These are phyloP conservation scores for Pseudopithomyces chartarum DNA, from an alignment of 2,329 filamentous ascomycete genomes.

Conservation along the genomic window DNA sequence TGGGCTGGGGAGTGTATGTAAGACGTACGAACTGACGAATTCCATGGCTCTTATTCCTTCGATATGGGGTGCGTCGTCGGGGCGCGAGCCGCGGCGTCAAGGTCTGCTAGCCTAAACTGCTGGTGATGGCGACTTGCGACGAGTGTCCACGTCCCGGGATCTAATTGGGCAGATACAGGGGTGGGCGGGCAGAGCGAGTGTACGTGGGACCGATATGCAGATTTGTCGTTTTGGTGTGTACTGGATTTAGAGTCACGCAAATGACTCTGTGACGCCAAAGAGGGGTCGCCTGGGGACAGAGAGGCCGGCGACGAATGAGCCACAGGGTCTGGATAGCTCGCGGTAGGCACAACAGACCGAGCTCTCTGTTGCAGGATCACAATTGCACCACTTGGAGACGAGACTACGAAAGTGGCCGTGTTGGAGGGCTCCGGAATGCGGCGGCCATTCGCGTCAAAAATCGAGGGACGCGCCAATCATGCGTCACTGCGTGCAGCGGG, in stretches of 20 bases:
- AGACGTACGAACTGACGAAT: slow-evolving; percentile 48
- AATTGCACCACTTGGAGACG: background rate
- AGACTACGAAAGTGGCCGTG: background rate
- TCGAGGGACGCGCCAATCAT: slow-evolving; percentile 15
- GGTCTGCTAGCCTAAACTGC: slow-evolving; percentile 21
- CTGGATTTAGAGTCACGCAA: slow-evolving; percentile 20
- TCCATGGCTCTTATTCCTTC: slow-evolving; percentile 43
- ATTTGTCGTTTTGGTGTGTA: slow-evolving; percentile 42
- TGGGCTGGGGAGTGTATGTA: slow-evolving; percentile 13
- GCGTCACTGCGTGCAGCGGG: background rate
- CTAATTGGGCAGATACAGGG: slow-evolving; percentile 29
- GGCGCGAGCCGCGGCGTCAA: slow-evolving; percentile 21
- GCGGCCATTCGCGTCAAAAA: background rate
- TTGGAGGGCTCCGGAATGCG: slow-evolving; percentile 21
- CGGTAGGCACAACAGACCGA: slow-evolving; percentile 5
- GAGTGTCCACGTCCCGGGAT: slow-evolving; percentile 31
- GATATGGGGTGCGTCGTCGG: slow-evolving; percentile 27
- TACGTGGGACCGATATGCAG: slow-evolving; percentile 23
- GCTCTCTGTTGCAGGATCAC: background rate
- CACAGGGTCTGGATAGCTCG: background rate
- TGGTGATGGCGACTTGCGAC: slow-evolving; percentile 21
- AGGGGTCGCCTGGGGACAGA: slow-evolving; percentile 32
- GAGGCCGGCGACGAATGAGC: slow-evolving; percentile 24
- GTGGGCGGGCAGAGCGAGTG: slow-evolving; percentile 21
- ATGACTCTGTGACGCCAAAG: slow-evolving; percentile 31